These are phyloP conservation scores for Cladosporium sp. DNA, from an alignment of 2,329 filamentous ascomycete species.

Conservation along the genomic window DNA sequence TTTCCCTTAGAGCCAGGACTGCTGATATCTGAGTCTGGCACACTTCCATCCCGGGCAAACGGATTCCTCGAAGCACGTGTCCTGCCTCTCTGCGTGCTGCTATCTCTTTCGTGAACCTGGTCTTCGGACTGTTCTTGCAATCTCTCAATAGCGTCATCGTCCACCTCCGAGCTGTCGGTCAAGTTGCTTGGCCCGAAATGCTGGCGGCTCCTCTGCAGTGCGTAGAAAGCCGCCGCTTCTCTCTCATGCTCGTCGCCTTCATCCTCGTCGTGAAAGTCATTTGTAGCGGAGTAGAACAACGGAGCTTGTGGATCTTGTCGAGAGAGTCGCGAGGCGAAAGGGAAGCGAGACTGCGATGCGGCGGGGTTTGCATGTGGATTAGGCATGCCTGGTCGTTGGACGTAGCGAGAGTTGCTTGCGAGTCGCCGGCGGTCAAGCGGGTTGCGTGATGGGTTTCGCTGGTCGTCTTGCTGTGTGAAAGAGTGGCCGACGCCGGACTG, in stretches of 20 bases:
- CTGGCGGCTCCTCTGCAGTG: conserved; percentile 82
- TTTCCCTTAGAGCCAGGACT: conserved; percentile 58
- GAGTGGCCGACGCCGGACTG: conserved; percentile 93
- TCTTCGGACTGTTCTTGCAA: conserved; percentile 44
- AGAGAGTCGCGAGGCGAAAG: conserved; percentile 76
- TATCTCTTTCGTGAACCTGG: conserved; percentile 42
- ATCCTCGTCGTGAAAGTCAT: conserved; percentile 90
- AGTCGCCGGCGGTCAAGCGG: conserved; percentile 52
- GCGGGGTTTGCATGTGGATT: conserved; percentile 69
- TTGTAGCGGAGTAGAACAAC: conserved; percentile 88
- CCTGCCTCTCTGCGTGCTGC: conserved; percentile 42
- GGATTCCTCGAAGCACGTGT: conserved; percentile 39
- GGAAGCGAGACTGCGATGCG: conserved; percentile 73
- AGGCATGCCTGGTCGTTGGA: conserved; percentile 55
- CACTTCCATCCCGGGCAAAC: conserved; percentile 44
- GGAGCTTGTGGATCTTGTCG: conserved; percentile 71
- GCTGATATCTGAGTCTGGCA: conserved; percentile 45
- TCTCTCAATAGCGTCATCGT: conserved; percentile 59
- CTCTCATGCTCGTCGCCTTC: conserved; percentile 88
- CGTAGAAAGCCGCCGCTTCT: conserved; percentile 92
- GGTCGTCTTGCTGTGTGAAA: conserved; percentile 56
- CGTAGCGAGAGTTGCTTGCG: conserved; percentile 51
- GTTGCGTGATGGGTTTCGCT: conserved; percentile 47
- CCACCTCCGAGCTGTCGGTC: conserved; percentile 82
- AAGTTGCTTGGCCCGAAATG: conserved; percentile 83